Conservation (phyloP, 1,284 basidiomycete genomes). For the Pyrrhoderma lamaoense region DNA sequence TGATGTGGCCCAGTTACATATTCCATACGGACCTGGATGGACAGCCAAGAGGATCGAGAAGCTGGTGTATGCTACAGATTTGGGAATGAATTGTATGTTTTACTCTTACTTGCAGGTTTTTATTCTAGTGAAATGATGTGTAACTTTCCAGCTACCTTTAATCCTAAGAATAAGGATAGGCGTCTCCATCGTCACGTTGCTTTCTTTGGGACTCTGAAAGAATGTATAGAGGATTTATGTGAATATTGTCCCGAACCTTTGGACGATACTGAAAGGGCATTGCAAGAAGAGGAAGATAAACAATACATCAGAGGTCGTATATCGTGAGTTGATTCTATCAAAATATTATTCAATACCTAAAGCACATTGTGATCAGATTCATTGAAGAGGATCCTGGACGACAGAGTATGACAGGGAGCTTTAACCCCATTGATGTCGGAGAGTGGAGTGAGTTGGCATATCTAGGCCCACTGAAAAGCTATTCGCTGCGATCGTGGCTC, state of each 20-base stretch:
- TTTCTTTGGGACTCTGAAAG: slow-evolving; percentile 50
- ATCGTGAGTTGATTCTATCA: slow-evolving; percentile 29
- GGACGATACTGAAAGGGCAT: slow-evolving; percentile 42
- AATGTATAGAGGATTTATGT: slow-evolving; percentile 54
- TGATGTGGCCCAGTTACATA: slow-evolving; percentile 47
- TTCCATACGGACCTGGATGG: slow-evolving; percentile 59
- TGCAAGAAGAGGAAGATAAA: slow-evolving; percentile 46
- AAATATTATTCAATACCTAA: not conserved
- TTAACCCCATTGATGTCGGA: slow-evolving; percentile 58
- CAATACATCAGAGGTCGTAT: slow-evolving; percentile 46
- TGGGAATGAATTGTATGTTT: slow-evolving; percentile 48
- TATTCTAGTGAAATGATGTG: no score
- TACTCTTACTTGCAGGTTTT: not conserved
- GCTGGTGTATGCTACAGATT: slow-evolving; percentile 47
- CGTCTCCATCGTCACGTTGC: slow-evolving; percentile 54
- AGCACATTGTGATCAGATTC: slow-evolving; percentile 32
- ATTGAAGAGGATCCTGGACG: slow-evolving; percentile 53
- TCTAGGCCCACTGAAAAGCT: slow-evolving; percentile 44
- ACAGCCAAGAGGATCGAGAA: slow-evolving; percentile 50
- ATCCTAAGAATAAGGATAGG: slow-evolving; percentile 52
- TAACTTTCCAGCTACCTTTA: slow-evolving; percentile 41
- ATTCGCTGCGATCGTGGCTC: slow-evolving; percentile 42
- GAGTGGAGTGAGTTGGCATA: slow-evolving; percentile 58
- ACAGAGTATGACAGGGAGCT: slow-evolving; percentile 52
- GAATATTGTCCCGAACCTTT: slow-evolving; percentile 48